phyloP scores from a whole-genome alignment of 192 early-diverging fungal genomes.

The Hyaloraphidium curvatum region DNA sequence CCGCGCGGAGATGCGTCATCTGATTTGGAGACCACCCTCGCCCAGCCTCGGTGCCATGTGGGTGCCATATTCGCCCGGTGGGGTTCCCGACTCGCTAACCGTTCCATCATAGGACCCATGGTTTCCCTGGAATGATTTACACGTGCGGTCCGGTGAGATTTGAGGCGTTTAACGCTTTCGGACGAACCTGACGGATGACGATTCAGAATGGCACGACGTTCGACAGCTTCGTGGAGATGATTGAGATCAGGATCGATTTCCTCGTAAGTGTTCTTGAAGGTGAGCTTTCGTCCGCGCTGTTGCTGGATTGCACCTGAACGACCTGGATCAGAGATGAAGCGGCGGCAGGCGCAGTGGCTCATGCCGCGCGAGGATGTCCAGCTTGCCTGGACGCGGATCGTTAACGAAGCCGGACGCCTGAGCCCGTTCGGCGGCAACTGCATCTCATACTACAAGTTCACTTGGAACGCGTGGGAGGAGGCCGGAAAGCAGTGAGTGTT shows the following conservation, averaged over 20 bases:
- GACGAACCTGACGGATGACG: background rate
- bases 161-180: background rate
- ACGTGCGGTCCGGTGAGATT: background rate
- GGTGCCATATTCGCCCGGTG: background rate
- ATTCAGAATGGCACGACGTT: background rate
- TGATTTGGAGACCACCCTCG: background rate
- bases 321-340: background rate
- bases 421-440: background rate
- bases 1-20: background rate
- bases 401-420: background rate
- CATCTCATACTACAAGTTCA: background rate
- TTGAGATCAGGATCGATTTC: background rate
- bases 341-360: background rate
- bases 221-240: background rate
- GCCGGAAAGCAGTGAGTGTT: too few species aligned
- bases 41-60: background rate
- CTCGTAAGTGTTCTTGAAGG: background rate
- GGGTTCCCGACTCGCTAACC: background rate
- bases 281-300: background rate
- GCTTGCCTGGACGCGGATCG: background rate
- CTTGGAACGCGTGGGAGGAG: background rate
- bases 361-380: background rate
- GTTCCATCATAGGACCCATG: background rate
- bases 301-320: background rate
- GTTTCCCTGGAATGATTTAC: background rate